Evolutionary conservation across 768 basidiomycete species (phyloP), one percentile per base, ranked within the genome.

Genomic region (Termitomyces sp.): DNA sequence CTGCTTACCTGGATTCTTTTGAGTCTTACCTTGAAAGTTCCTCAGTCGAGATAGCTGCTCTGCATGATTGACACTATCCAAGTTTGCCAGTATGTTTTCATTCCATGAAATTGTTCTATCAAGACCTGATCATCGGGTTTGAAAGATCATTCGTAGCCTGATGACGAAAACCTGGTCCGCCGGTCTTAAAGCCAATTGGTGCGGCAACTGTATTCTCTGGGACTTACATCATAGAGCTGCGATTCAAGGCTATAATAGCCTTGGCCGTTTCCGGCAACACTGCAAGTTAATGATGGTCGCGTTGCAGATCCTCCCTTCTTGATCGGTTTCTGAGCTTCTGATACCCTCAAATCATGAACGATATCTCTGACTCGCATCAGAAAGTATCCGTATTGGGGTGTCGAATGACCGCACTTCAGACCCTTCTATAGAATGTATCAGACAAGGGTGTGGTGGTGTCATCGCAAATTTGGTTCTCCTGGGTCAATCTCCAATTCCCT

Each of bases 1-100:
- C 72, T n/a, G 72, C 74, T 2, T 83, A 86, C 61, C 80, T 77
- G 38, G 87, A 87, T 66, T 81, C 82, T 0, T 87, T 82, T 53
- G 82, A 82, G 32, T 68, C 72, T 10, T 88, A 81, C 63, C 74
- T 91, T 22, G 73, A 79, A 60, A 79, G 70, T 38, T 87, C 83
- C 64, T 77, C 74, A 32, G 69, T 73, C 14, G 87, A 88, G 62
- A 88, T 91, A 20, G 78, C 88, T 64, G 77, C 80, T 2, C 59
- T 92, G 56, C 83, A 85, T 65, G 89, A 90, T 60, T 90, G 52
- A 53, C 20, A 13, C 26, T 40, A 4, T 52, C 10, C 20, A n/a
- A 40, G 18, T 28, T 36, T 40, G 26, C 40, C 26, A n/a, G 51
- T 52, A 26, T 38, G 36, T 52, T 18, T 40, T 20, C 6, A 28